Evolutionary conservation across 192 early-diverging fungal species (phyloP), one percentile per base, ranked within the genome.

Genomic region (Cetraspora pellucida): DNA sequence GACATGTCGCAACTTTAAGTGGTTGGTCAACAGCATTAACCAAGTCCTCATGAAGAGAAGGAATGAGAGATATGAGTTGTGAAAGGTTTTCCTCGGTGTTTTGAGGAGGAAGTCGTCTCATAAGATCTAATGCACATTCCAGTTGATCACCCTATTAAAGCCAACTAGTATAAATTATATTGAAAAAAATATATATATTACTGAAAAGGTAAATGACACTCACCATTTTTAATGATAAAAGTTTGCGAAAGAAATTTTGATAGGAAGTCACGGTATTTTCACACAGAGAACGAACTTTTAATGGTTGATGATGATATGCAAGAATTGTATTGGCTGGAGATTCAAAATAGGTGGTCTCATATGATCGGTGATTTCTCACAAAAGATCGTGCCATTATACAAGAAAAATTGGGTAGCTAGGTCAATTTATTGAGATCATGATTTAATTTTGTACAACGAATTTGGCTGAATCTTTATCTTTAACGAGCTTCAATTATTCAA

Each of bases 51-150:
- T 92, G 90, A 68, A 95, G 84, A 66, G 94, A 90, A 17, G 96
- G 95, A 9, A 91, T 88, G 11, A 98, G 83, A 28, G 91, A 89
- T 14, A 97, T 82, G 30, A 99, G 87, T 46, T 93, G 91, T 16
- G 83, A 85, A 52, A 99, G 83, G 81, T 97, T 97, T 78, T 92
- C 90, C 79, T 95, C 93, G 25, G 93, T 89, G 73, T 94, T 91
- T 74, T 95, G 93, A 78, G 97, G 97, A 59, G 97, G 95, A 54
- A 99, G 89, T 25, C 97, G 92, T 61, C 97, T 90, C 95, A 98
- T 97, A 31, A 99, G 89, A 81, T 99, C 97, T n/a, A 98, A 87
- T 3, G 95, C 94, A 77, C 94, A 93, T 75, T 99, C 96, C 75
- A 97, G 74, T 79, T 90, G 91, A 28, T 76, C 74, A 25, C 63